Evolutionary conservation across 2,329 filamentous ascomycete species (phyloP), one percentile per base, ranked within the genome.

Genomic region (Colletotrichum plurivorum): DNA sequence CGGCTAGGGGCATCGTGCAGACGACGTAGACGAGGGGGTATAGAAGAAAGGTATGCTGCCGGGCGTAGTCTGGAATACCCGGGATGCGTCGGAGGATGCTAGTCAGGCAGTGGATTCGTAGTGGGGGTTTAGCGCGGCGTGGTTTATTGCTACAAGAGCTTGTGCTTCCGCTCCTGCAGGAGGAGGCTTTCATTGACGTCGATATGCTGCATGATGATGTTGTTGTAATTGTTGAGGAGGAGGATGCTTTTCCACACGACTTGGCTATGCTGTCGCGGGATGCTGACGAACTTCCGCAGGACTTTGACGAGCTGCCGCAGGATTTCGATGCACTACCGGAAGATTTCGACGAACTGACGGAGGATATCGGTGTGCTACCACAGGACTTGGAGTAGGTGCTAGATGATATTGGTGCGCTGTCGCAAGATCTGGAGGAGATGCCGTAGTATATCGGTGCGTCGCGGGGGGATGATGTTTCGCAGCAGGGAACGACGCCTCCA

Each of bases 11-110:
- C 0, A 90, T 83, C 0, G 91, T 93, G 75, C 91, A 91, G n/a
- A 91, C 73, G 7, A 92, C 84, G 76, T 93, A 93, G 71, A 93
- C 90, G 72, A 91, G 75, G 0, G 91, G 91, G 69, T 93, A 93
- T 8, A 92, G 83, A 36, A 92, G 88, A 71, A 92, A 89, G 9
- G 88, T 83, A 5, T 84, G 84, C 69, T 87, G 84, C 68, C 80
- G 81, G 2, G 77, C 75, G 1, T 75, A 78, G 13, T 65, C 59
- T 1, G 67, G 67, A 25, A 70, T 49, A 2, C 48, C 45, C 4
- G 67, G 67, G 6, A 70, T n/a, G 6, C 46, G 57, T 41, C 58
- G 45, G 0, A 67, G 52, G 8, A 63, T 58, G 7, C 45, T 67
- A 5, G 67, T 62, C 0, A 55, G 31, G 45, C 46, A 41, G 2